phyloP scores from a whole-genome alignment of 208 protist species.

The Crithidia expoeki region DNA sequence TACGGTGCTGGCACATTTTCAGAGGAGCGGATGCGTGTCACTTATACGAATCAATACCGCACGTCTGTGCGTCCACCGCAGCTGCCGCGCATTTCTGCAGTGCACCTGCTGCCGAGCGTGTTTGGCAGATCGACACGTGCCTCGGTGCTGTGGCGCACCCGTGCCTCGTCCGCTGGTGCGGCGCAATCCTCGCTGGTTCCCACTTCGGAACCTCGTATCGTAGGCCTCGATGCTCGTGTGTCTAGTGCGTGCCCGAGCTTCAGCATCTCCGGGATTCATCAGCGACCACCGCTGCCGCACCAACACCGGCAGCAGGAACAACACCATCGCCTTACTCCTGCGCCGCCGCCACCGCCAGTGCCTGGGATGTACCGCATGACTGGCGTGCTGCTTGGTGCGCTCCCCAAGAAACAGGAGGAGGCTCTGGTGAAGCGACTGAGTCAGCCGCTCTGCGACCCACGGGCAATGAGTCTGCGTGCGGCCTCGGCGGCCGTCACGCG shows the following conservation, averaged over 20 bases:
- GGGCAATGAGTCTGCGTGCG: constrained; percentile 14
- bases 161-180: background rate
- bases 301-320: background rate
- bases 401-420: constrained; percentile 29
- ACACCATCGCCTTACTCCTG: background rate
- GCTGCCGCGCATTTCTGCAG: constrained; percentile 5
- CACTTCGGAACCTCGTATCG: no score
- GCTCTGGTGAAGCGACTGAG: constrained; percentile 39
- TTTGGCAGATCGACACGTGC: constrained; percentile 13
- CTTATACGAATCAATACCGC: background rate
- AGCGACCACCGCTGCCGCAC: background rate
- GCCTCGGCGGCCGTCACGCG: background rate
- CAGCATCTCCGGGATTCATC: background rate
- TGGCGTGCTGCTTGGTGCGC: constrained; percentile 23
- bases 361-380: constrained; percentile 40
- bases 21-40: background rate
- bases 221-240: background rate
- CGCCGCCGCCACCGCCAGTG: constrained; percentile 11
- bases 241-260: background rate
- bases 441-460: constrained; percentile 30
- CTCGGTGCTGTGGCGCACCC: constrained; percentile 5
- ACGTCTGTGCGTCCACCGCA: constrained; percentile 10
- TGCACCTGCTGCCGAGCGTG: constrained; percentile 13
- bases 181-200: background rate
- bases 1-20: background rate